These are phyloP conservation scores for Cyphellophora attinorum DNA, from an alignment of 2,329 filamentous ascomycete genomes.

Conservation along the genomic window DNA sequence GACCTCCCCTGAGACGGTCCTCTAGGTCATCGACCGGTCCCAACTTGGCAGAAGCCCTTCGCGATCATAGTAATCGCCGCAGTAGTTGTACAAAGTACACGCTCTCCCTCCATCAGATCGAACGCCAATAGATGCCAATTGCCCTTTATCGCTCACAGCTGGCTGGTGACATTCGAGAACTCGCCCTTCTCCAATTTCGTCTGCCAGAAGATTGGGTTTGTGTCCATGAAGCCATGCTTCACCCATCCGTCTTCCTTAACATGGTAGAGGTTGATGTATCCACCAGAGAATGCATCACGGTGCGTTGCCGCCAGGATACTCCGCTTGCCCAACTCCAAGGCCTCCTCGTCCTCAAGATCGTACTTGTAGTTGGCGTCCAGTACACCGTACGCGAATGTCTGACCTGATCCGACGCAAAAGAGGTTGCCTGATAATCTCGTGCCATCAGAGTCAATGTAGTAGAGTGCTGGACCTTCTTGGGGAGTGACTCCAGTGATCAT, in stretches of 20 bases:
- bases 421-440: slow-evolving; percentile 87
- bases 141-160: slow-evolving; percentile 3
- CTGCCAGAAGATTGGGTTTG: slow-evolving; percentile 99
- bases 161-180: slow-evolving; percentile 78
- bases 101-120: background rate
- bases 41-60: too few species aligned
- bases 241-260: slow-evolving; percentile 99
- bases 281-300: slow-evolving; percentile 96
- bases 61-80: too few species aligned
- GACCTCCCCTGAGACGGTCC: too few species aligned
- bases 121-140: background rate
- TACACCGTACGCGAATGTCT: slow-evolving; percentile 98
- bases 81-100: slow-evolving; percentile 1
- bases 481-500: slow-evolving; percentile 97
- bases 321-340: slow-evolving; percentile 78
- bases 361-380: slow-evolving; percentile 92
- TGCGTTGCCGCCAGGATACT: slow-evolving; percentile 95
- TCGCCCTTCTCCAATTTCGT: slow-evolving; percentile 98
- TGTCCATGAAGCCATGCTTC: slow-evolving; percentile 96
- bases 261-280: slow-evolving; percentile 97
- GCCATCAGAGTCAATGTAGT: slow-evolving; percentile 98
- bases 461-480: slow-evolving; percentile 90
- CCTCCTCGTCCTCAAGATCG: slow-evolving; percentile 77
- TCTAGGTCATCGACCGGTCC: too few species aligned
- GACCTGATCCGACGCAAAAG: slow-evolving; percentile 95